Conservation (phyloP, 495 filamentous ascomycete species). For the Glarea lozoyensis region DNA sequence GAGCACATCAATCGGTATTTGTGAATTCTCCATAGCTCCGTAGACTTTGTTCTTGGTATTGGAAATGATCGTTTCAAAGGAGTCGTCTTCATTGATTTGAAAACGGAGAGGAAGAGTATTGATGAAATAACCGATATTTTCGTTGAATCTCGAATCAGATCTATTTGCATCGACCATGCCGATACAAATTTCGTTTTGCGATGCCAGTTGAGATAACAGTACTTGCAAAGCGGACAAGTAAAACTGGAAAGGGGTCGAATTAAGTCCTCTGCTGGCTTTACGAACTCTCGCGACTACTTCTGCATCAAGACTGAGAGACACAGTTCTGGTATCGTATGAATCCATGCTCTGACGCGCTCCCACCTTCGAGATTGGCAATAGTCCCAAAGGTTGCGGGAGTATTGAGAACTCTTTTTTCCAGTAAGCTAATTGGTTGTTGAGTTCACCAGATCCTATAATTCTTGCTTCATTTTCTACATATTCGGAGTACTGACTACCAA, state of each 20-base stretch:
- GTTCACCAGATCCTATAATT: background rate
- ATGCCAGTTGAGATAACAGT: slow-evolving; percentile 6
- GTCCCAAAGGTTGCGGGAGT: background rate
- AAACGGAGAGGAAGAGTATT: slow-evolving; percentile 20
- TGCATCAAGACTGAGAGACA: background rate
- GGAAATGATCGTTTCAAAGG: slow-evolving; percentile 8
- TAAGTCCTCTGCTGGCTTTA: background rate
- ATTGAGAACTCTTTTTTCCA: background rate
- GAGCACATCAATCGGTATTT: slow-evolving; percentile 36
- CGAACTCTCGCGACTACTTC: background rate
- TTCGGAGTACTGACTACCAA: background rate
- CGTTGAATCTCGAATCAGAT: slow-evolving; percentile 4
- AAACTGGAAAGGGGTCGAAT: slow-evolving; percentile 19
- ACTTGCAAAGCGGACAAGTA: slow-evolving; percentile 17
- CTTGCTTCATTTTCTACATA: background rate
- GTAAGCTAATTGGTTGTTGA: background rate
- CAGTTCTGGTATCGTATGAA: background rate
- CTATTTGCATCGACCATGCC: slow-evolving; percentile 35
- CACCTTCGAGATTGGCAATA: background rate
- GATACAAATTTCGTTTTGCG: slow-evolving; percentile 22
- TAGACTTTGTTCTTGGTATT: background rate
- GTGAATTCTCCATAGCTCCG: slow-evolving; percentile 18
- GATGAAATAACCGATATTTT: slow-evolving; percentile 17
- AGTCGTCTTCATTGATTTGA: background rate
- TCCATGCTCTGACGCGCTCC: background rate